Conservation (phyloP, 2,329 filamentous ascomycete species). For the Phaeoacremonium minimum region DNA sequence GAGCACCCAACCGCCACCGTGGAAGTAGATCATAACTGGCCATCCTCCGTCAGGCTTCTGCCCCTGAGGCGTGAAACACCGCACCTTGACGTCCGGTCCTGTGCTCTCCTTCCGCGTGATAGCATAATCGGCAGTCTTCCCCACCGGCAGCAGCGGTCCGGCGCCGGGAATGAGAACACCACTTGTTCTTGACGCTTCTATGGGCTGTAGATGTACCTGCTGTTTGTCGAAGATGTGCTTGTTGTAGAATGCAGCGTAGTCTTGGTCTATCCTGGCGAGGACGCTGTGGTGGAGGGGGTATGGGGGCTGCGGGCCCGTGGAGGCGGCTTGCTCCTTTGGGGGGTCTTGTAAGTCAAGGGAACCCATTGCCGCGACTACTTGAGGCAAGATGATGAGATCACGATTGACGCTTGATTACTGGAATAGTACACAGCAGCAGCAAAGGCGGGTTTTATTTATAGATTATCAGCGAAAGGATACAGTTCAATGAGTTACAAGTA, state of each 20-base stretch:
- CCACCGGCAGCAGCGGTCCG: slow-evolving; percentile 42
- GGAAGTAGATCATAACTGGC: slow-evolving; percentile 52
- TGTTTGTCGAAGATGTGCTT: slow-evolving; percentile 42
- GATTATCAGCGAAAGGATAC: neutral
- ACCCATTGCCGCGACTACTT: neutral
- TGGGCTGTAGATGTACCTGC: slow-evolving; percentile 50
- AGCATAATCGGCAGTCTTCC: slow-evolving; percentile 36
- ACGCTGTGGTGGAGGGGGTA: slow-evolving; percentile 46
- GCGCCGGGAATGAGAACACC: slow-evolving; percentile 48
- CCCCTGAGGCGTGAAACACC: slow-evolving; percentile 46
- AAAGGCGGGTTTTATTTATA: neutral
- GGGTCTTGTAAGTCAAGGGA: neutral
- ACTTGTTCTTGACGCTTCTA: slow-evolving; percentile 43
- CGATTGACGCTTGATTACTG: too few species aligned
- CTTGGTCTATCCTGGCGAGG: slow-evolving; percentile 36
- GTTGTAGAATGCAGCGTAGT: slow-evolving; percentile 50
- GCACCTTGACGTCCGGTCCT: slow-evolving; percentile 42
- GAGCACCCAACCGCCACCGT: slow-evolving; percentile 56
- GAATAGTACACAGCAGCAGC: too few species aligned
- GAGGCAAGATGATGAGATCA: too few species aligned
- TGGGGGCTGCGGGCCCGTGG: slow-evolving; percentile 9
- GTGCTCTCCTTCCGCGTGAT: slow-evolving; percentile 35
- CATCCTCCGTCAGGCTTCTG: slow-evolving; percentile 39
- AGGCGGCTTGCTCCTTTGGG: slow-evolving; percentile 1
- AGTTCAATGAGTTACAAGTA: neutral